Conservation (phyloP, 2,329 filamentous ascomycete species). For the Fusarium devonianum region DNA sequence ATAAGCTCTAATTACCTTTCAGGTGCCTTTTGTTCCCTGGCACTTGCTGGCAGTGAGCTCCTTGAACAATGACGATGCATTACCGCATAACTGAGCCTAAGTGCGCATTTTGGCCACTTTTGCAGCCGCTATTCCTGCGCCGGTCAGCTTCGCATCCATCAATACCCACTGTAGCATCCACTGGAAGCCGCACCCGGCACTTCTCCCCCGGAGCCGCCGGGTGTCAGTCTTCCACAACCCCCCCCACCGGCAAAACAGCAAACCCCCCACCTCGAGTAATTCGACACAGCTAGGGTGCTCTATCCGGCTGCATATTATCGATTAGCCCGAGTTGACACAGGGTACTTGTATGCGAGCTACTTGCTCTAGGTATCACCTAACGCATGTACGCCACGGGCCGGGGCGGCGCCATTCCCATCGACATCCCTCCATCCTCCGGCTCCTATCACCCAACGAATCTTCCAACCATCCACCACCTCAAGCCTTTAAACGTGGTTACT, state of each 20-base stretch:
- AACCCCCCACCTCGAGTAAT: constrained; percentile 2
- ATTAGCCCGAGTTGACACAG: constrained; percentile 7
- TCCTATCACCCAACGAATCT: constrained; percentile 3
- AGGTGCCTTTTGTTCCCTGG: no score
- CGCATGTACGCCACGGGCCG: constrained; percentile 18
- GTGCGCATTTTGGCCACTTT: constrained; percentile 16
- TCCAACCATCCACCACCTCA: constrained; percentile 35
- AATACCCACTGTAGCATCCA: constrained; percentile 7
- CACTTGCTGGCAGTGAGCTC: no score
- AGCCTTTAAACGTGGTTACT: constrained; percentile 31
- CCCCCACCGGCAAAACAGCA: constrained; percentile 13
- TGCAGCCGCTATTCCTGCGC: constrained; percentile 11
- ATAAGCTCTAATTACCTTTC: no score
- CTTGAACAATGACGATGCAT: constrained; percentile 11
- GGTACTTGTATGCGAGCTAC: background rate
- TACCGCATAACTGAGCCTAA: constrained; percentile 1
- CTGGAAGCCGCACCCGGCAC: constrained; percentile 24
- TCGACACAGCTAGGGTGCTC: background rate
- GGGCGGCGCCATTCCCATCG: constrained; percentile 28
- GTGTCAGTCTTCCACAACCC: constrained; percentile 25
- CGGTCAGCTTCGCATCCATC: constrained; percentile 3
- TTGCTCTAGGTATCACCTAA: constrained; percentile 2
- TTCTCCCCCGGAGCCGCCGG: constrained; percentile 22
- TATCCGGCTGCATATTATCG: background rate
- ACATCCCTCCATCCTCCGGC: constrained; percentile 21